These are phyloP conservation scores for Fusarium sp. DNA, from an alignment of 2,329 filamentous ascomycete species.

Conservation along the genomic window DNA sequence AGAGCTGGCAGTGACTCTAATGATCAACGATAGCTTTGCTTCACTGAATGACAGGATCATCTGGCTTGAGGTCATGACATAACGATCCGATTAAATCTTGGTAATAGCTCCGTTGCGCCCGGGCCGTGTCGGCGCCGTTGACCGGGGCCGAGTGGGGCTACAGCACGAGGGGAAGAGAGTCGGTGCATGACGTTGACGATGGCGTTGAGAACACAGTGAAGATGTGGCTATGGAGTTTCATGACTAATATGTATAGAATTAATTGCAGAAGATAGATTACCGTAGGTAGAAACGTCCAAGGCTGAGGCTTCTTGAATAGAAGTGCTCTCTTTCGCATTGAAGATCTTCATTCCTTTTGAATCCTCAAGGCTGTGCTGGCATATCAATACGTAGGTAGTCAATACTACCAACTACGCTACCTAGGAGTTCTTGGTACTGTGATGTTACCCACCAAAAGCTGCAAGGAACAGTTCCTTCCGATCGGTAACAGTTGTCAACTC, in stretches of 20 bases:
- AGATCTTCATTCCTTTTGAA: not conserved
- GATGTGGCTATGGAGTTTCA: not conserved
- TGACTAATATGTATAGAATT: not conserved
- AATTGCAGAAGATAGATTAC: not conserved
- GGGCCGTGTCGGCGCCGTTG: constrained; percentile 18
- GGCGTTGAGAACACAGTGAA: not conserved
- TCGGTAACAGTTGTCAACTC: not conserved
- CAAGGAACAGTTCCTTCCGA: not conserved
- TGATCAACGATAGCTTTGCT: not conserved
- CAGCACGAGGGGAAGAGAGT: not conserved
- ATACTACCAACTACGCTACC: not conserved
- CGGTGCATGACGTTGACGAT: constrained; percentile 9
- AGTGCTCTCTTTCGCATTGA: not conserved
- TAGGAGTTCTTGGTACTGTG: not conserved
- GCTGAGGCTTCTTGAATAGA: not conserved
- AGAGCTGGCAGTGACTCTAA: not conserved
- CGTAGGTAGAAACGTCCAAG: not conserved
- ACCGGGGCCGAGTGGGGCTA: constrained; percentile 20
- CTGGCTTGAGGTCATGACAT: constrained; percentile 11
- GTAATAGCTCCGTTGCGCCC: not conserved
- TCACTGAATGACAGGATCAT: not conserved
- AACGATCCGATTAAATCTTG: not conserved
- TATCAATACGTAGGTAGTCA: not conserved
- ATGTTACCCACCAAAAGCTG: not conserved
- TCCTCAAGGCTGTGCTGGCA: not conserved